Conservation (phyloP, 108 stramenopile species). For the Schizochytrium sp. region DNA sequence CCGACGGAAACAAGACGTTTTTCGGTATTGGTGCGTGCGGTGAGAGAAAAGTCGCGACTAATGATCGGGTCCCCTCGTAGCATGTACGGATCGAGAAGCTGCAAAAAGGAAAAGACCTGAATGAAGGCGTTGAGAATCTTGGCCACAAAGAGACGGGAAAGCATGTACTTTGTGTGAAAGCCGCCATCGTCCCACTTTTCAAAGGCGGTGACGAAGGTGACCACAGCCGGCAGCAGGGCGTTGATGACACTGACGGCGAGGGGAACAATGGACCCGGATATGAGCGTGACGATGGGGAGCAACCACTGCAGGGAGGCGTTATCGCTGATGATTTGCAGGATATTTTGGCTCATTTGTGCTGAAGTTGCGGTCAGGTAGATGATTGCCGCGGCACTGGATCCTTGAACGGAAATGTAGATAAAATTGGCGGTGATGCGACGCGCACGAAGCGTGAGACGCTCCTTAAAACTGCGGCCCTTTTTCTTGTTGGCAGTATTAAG, state of each 20-base stretch:
- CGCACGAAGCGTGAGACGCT: background rate
- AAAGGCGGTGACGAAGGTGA: background rate
- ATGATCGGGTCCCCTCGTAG: background rate
- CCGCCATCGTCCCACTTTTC: slow-evolving; percentile 13
- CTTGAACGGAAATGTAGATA: background rate
- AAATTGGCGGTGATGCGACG: background rate
- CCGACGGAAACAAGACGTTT: background rate
- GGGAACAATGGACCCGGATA: background rate
- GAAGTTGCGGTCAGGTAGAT: background rate
- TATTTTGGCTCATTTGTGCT: background rate
- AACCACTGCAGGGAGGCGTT: background rate
- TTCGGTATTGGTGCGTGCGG: background rate
- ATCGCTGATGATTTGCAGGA: background rate
- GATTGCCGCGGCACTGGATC: background rate
- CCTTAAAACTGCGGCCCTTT: background rate
- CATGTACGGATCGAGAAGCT: background rate
- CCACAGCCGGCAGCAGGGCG: background rate
- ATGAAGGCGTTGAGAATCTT: slow-evolving; percentile 9
- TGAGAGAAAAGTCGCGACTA: background rate
- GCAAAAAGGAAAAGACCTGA: background rate
- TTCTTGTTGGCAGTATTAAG: background rate
- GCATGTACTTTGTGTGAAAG: background rate
- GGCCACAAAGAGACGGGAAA: background rate
- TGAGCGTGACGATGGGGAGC: background rate
- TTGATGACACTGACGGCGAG: background rate